These are phyloP conservation scores for Climacium dendroides DNA, from an alignment of 225 moss, liverwort and hornwort genomes.

Conservation along the genomic window DNA sequence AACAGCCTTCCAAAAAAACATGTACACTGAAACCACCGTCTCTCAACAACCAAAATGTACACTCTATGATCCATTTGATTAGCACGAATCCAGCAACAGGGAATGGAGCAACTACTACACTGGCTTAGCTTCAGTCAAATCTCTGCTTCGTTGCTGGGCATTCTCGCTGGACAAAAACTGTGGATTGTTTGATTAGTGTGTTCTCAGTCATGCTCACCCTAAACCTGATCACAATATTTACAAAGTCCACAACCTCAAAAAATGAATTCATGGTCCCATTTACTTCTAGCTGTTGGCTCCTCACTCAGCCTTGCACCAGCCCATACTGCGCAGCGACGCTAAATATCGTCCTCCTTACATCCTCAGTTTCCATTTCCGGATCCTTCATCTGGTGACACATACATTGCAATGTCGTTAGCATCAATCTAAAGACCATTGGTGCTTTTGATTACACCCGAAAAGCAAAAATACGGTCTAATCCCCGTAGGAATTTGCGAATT, in stretches of 20 bases:
- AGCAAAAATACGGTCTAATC: background rate
- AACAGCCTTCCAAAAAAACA: background rate
- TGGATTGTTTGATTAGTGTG: background rate
- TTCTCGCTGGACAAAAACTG: background rate
- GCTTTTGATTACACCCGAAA: background rate
- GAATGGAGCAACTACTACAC: background rate
- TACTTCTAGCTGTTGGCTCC: background rate
- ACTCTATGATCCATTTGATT: background rate
- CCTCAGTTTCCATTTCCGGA: constrained; percentile 41
- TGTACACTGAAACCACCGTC: background rate
- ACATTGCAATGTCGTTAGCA: background rate
- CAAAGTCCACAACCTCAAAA: background rate
- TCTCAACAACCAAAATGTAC: background rate
- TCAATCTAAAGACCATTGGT: background rate
- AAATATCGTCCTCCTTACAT: constrained; percentile 25
- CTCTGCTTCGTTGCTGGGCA: background rate
- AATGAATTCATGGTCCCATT: background rate
- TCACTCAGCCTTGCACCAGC: constrained; percentile 27
- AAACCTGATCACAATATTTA: background rate
- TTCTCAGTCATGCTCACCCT: background rate
- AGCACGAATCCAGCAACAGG: background rate
- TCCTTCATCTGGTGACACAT: constrained; percentile 26
- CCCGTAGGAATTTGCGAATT: background rate
- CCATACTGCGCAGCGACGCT: constrained; percentile 48
- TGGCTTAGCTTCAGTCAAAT: background rate